Evolutionary conservation across 495 filamentous ascomycete genomes (phyloP).

Genomic region (Ramalina peruviana): DNA sequence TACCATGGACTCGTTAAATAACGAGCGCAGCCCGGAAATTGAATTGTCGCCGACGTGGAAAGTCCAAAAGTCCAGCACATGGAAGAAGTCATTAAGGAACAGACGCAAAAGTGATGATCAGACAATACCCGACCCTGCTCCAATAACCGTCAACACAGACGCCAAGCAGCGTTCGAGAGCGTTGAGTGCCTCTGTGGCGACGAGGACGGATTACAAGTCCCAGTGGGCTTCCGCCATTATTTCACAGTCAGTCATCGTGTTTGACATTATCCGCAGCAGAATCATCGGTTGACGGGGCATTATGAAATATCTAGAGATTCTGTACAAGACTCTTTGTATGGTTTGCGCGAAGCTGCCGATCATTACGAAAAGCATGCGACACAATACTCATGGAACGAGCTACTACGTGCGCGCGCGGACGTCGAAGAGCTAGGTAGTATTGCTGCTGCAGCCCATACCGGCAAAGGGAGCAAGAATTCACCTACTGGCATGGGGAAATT

Average conservation of each 20-base stretch:
- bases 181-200: too few species aligned
- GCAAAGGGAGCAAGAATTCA: background rate
- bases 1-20: too few species aligned
- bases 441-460: background rate
- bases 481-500: conserved; percentile 2
- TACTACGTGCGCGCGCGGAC: background rate
- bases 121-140: too few species aligned
- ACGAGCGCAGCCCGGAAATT: too few species aligned
- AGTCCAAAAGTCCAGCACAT: too few species aligned
- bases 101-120: too few species aligned
- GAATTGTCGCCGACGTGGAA: too few species aligned
- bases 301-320: background rate
- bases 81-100: too few species aligned
- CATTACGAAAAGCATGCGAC: conserved; percentile 9
- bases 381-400: conserved; percentile 6
- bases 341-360: conserved; percentile 2
- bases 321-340: conserved; percentile 4
- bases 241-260: conserved; percentile 1
- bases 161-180: too few species aligned
- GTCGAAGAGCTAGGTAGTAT: conserved; percentile 1
- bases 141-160: background rate
- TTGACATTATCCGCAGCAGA: too few species aligned
- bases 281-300: too few species aligned
- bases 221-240: conserved; percentile 5
- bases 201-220: background rate